These are phyloP conservation scores for Diophrys sp. DNA, from an alignment of 73 alveolate genomes.

Conservation along the genomic window DNA sequence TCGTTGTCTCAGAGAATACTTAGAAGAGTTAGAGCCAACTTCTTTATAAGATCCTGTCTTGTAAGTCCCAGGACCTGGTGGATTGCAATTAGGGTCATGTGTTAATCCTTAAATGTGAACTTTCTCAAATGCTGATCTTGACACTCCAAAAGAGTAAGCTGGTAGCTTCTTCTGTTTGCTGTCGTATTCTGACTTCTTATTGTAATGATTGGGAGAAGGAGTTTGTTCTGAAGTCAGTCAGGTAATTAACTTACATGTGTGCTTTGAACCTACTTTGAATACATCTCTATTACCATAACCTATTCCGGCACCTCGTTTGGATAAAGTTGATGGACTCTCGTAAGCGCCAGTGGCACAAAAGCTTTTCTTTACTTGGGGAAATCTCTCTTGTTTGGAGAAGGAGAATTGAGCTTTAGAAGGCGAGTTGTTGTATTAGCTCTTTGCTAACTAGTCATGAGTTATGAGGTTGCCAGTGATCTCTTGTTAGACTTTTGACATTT, in stretches of 20 bases:
- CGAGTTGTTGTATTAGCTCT: background rate
- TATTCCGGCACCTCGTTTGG: conserved; percentile 7
- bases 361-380: background rate
- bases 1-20: conserved; percentile 4
- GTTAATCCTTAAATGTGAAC: conserved; percentile 1
- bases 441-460: background rate
- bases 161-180: background rate
- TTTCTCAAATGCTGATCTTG: conserved; percentile 1
- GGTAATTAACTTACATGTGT: too few relatives aligned
- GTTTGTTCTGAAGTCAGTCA: background rate
- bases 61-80: conserved; percentile 17
- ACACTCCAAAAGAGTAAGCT: conserved; percentile 5
- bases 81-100: background rate
- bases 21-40: background rate
- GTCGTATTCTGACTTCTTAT: background rate
- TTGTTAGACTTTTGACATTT: background rate
- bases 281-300: conserved; percentile 5
- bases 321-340: background rate
- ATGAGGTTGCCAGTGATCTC: background rate
- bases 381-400: conserved; percentile 3
- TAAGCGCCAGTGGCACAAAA: background rate
- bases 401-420: conserved; percentile 5
- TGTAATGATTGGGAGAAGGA: conserved; percentile 1
- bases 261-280: background rate
- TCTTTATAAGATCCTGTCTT: background rate